Evolutionary conservation across 805 yeast species (phyloP), one percentile per base, ranked within the genome.

Genomic region (Huiozyma sinensis): DNA sequence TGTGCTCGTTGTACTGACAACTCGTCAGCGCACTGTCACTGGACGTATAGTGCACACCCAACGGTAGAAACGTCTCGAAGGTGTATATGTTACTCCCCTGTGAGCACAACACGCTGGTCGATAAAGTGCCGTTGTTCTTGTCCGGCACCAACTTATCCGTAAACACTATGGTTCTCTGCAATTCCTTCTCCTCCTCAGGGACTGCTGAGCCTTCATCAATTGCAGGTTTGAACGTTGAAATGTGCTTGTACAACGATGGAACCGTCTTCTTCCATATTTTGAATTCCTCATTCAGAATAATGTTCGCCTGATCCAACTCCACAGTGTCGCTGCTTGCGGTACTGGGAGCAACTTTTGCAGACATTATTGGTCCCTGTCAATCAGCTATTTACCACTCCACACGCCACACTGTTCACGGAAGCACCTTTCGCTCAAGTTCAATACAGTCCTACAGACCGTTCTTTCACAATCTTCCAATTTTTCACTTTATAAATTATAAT

Each of bases 181-280:
- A 40, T 7, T 45, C 49, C 24, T 17, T 17, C 24, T 17, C 24
- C 2, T 17, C 24, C 24, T 17, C 24, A 2, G 5, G 33, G 3
- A 31, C n/a, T 9, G 9, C n/a, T 11, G 33, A 31, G 5, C 11
- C 33, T 9, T 45, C 55, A 9, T 24, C 29, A 24, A 62, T 58
- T 43, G 60, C 63, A 6, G 71, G 65, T 40, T 60, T 66, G 24
- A 65, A 60, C 12, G 68, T 56, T 6, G 61, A 54, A 11, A 62
- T 60, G 39, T 62, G 65, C 40, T 58, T 54, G 61, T 86, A 86
- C 47, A 86, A 67, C 50, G 83, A 68, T 3, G 94, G 95, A 10
- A 83, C 81, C 1, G 90, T 75, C 55, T 85, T 84, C 60, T 85
- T 86, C 95, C 95, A 86, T 13, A 70, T 75, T 53, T 77, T 77